Conservation (phyloP, 805 yeast genomes). For the Nakazawaea holstii region DNA sequence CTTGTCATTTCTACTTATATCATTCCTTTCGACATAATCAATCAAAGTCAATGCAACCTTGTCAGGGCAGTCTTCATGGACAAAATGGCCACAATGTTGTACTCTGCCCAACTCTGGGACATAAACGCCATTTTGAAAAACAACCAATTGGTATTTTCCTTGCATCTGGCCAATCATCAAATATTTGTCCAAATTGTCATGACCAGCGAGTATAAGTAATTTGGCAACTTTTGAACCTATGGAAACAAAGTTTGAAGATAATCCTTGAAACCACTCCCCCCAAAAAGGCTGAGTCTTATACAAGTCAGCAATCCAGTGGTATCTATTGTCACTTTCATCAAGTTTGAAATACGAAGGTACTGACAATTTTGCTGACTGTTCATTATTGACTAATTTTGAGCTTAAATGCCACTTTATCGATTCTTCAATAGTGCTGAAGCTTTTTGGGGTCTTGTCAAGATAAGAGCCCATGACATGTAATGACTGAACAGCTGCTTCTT, state of each 20-base stretch:
- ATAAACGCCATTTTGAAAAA: slow-evolving; percentile 40
- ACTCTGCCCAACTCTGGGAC: slow-evolving; percentile 22
- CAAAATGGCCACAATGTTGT: slow-evolving; percentile 77
- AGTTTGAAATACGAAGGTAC: slow-evolving; percentile 60
- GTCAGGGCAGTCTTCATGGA: slow-evolving; percentile 87
- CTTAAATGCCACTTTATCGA: slow-evolving; percentile 85
- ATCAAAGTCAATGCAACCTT: slow-evolving; percentile 54
- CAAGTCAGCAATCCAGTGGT: slow-evolving; percentile 64
- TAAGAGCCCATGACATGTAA: slow-evolving; percentile 63
- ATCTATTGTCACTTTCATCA: slow-evolving; percentile 14
- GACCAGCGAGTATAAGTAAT: slow-evolving; percentile 77
- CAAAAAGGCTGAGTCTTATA: slow-evolving; percentile 60
- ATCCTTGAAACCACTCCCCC: slow-evolving; percentile 74
- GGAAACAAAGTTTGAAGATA: slow-evolving; percentile 47
- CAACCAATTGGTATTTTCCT: slow-evolving; percentile 87
- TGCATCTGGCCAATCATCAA: slow-evolving; percentile 97
- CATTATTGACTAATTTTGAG: slow-evolving; percentile 47
- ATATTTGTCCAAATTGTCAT: slow-evolving; percentile 80
- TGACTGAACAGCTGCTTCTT: slow-evolving; percentile 80
- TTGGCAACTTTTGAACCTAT: slow-evolving; percentile 46
- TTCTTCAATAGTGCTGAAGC: slow-evolving; percentile 43
- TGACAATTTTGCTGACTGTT: slow-evolving; percentile 64
- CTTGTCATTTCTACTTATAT: slow-evolving; percentile 24
- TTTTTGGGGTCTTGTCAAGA: slow-evolving; percentile 56
- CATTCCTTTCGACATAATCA: slow-evolving; percentile 45